Evolutionary conservation across 306 rosid genomes (phyloP), one percentile per base, ranked within the genome.

Genomic region (Cicer bijugum): DNA sequence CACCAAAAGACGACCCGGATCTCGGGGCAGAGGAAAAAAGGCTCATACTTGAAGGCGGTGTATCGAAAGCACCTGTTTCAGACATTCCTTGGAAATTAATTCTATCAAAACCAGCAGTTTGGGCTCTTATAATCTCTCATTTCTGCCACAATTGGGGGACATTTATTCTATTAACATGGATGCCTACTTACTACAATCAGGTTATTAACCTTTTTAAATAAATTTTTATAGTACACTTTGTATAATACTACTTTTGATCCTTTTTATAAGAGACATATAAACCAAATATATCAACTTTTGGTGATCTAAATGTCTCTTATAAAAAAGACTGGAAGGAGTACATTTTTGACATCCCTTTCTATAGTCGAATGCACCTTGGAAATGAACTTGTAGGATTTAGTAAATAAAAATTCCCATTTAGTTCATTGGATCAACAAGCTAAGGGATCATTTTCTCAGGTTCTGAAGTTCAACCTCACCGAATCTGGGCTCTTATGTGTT

Each of bases 141-240:
- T 91, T 91, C 75, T 93, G 97, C 78, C 98, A 91, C 69, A 93
- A 91, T 80, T 93, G 97, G 98, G 98, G 97, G 58, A 93, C 98
- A 83, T 93, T 93, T 79, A 93, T 93, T 83, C 86, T 93, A 55
- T 78, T 93, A 83, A 93, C 98, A 14, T 93, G 98, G 98, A 93
- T 93, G 98, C 97, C 98, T 43, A 93, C 98, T 3, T 93, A 93
- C 84, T 93, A 93, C 84, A 93, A 93, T 84, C 97, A 93, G 97
- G 98, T 93, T 87, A 46, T 67, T 44, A 23, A 19, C 35, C 7
- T 38, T 60, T 60, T 60, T 7, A 8, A 56, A 19, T 28, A 20
- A 56, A 1, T 20, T 56, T 55, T 19, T 56, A 9, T 20, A 56
- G 62, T 19, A 20, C 5, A 20, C 14, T 58, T 58, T 7, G 17